Evolutionary conservation across 345 rosid genomes (phyloP).

Genomic region (Brassica cretica): DNA sequence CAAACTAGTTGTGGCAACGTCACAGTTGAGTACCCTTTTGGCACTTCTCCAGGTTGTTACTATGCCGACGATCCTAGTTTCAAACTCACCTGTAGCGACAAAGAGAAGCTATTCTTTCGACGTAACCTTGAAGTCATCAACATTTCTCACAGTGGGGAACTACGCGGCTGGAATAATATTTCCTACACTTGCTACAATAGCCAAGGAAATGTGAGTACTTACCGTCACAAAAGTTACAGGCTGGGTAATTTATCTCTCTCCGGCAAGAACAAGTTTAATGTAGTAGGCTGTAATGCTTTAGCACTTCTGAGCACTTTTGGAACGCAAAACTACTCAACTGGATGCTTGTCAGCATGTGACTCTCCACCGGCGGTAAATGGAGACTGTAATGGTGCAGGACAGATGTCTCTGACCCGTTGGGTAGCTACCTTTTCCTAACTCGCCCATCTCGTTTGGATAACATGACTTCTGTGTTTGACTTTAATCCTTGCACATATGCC

Average conservation of each 20-base stretch:
- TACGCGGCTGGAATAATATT: background rate
- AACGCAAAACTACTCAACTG: too few species aligned
- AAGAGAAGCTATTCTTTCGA: background rate
- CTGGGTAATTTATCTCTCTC: slow-evolving; percentile 7
- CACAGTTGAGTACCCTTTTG: slow-evolving; percentile 44
- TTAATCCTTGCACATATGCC: slow-evolving; percentile 28
- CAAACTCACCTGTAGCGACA: slow-evolving; percentile 11
- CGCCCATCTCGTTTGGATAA: too few species aligned
- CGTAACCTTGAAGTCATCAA: too few species aligned
- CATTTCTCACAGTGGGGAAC: too few species aligned
- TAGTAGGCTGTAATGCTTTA: slow-evolving; percentile 40
- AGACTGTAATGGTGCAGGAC: too few species aligned
- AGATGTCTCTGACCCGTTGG: too few species aligned
- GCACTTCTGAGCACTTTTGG: background rate
- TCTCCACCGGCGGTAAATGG: too few species aligned
- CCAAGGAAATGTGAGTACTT: background rate
- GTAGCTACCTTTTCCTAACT: too few species aligned
- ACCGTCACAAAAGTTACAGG: background rate
- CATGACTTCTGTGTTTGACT: too few species aligned
- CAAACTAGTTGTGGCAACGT: slow-evolving; percentile 32
- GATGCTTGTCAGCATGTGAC: too few species aligned
- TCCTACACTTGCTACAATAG: background rate
- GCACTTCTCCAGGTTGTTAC: slow-evolving; percentile 34
- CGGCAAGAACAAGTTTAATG: slow-evolving; percentile 29
- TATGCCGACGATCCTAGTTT: slow-evolving; percentile 18